Percentiles rank a stretch among this genome's conserved stretches.
Evolutionary conservation across 1,284 basidiomycete species (phyloP).

Genomic region (Naganishia cerealis): DNA sequence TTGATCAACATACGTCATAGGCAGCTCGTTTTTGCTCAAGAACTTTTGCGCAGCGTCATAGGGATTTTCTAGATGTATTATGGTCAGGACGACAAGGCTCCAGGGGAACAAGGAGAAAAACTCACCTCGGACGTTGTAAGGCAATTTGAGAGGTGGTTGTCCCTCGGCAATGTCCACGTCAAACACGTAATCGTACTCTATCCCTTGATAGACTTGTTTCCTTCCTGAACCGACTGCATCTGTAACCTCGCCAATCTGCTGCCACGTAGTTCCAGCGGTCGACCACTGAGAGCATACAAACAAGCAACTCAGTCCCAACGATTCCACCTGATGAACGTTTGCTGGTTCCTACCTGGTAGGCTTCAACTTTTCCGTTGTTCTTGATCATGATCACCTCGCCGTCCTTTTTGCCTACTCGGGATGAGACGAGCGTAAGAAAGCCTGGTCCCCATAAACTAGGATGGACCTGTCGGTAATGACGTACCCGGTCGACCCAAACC

Average conservation of each 20-base stretch:
- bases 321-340: neutral
- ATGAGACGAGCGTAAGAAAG: neutral
- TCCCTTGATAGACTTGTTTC: constrained; percentile 84
- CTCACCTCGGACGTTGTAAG: constrained; percentile 83
- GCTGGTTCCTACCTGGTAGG: constrained; percentile 67
- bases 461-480: constrained; percentile 37
- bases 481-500: constrained; percentile 70
- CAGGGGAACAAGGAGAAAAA: neutral
- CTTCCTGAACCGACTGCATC: constrained; percentile 83
- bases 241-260: constrained; percentile 92
- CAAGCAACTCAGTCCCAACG: neutral
- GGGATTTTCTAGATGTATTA: constrained; percentile 71
- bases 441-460: neutral
- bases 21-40: constrained; percentile 78
- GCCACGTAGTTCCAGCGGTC: constrained; percentile 67
- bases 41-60: constrained; percentile 87
- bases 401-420: constrained; percentile 73
- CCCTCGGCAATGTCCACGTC: constrained; percentile 96
- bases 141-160: constrained; percentile 86
- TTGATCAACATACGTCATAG: constrained; percentile 79
- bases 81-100: neutral
- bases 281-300: constrained; percentile 67
- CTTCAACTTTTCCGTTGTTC: constrained; percentile 75
- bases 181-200: constrained; percentile 98
- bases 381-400: constrained; percentile 90